Evolutionary conservation across 2,329 filamentous ascomycete genomes (phyloP), one percentile per base, ranked within the genome.

Genomic region (Neofusicoccum umdonicola): DNA sequence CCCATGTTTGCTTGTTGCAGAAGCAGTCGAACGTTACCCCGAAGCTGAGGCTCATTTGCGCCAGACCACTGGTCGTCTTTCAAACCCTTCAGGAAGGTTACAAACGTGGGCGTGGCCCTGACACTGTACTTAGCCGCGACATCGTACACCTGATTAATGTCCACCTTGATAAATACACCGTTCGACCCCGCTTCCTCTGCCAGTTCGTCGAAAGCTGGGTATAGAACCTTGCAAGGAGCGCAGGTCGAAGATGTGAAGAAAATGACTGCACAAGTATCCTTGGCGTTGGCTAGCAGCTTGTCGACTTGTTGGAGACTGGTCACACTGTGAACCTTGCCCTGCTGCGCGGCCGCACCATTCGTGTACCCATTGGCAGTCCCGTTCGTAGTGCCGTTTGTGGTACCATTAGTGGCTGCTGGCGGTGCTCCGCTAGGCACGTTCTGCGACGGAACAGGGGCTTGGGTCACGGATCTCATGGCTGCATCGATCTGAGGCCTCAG

Each of bases 241-340:
- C 93, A 97, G 2, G 89, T 95, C 2, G 90, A 86, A 3, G 92
- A 96, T 0, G 94, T 97, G 79, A 98, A 98, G 81, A 97, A 97
- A 64, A 97, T 84, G 42, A 94, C 86, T 0, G 91, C 91, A 66
- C 89, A 92, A 0, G 90, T 88, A 4, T 84, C 82, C 34, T 82
- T 82, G 0, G 90, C 90, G 1, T 80, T 79, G 0, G 79, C 74
- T 5, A 95, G 80, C 1, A 89, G 78, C 17, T 79, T 79, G 42
- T 92, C 83, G 1, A 95, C 78, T 34, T 89, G 85, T 4, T 78
- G 76, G 4, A 89, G 76, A 22, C 80, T 87, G 31, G 82, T 85
- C 7, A 89, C 84, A 65, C 85, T 84, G 65, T 85, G 84, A 17
- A 96, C 90, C 39, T 77, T 80, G 3, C 82, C 82, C 19, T 72